A percentile compares a stretch with the other conserved stretches of the same genome.
These are phyloP conservation scores for Collybiopsis confluens DNA, from an alignment of 768 basidiomycete species.

Conservation along the genomic window DNA sequence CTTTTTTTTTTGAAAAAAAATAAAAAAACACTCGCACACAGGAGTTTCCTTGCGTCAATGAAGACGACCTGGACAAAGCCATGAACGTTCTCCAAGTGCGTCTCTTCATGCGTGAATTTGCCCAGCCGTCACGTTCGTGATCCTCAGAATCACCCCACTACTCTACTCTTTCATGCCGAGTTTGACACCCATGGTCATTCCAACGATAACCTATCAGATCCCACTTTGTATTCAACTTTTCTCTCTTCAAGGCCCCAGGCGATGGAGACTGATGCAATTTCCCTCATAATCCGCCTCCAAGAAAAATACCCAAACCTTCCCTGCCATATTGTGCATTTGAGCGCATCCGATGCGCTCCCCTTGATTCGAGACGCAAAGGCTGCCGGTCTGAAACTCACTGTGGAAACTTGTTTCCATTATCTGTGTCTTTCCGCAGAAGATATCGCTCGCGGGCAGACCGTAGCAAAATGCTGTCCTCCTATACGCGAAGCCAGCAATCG, in stretches of 20 bases:
- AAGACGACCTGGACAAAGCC: slow-evolving; percentile 59
- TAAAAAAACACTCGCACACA: slow-evolving; percentile 25
- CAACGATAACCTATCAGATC: slow-evolving; percentile 16
- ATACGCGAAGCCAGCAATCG: slow-evolving; percentile 74
- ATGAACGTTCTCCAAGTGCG: slow-evolving; percentile 74
- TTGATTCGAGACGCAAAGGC: slow-evolving; percentile 65
- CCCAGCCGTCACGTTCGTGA: no score
- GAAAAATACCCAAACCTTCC: slow-evolving; percentile 59
- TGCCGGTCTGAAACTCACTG: slow-evolving; percentile 68
- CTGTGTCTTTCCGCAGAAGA: slow-evolving; percentile 69
- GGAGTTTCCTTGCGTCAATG: slow-evolving; percentile 91
- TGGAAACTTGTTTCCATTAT: slow-evolving; percentile 99
- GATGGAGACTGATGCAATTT: slow-evolving; percentile 80
- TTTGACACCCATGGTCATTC: slow-evolving; percentile 36
- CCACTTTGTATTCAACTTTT: slow-evolving; percentile 73
- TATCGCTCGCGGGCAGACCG: slow-evolving; percentile 72
- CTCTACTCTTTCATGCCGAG: slow-evolving; percentile 93
- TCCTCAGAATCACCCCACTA: slow-evolving; percentile 63
- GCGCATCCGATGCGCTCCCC: slow-evolving; percentile 78
- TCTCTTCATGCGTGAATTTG: no score
- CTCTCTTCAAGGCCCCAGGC: slow-evolving; percentile 77
- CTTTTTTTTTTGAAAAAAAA: no score
- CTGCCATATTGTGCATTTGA: slow-evolving; percentile 95
- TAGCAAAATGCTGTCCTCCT: slow-evolving; percentile 97
- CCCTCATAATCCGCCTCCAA: slow-evolving; percentile 67